Conservation (phyloP, 2,329 filamentous ascomycete genomes). For the Aspergillus unguis region DNA sequence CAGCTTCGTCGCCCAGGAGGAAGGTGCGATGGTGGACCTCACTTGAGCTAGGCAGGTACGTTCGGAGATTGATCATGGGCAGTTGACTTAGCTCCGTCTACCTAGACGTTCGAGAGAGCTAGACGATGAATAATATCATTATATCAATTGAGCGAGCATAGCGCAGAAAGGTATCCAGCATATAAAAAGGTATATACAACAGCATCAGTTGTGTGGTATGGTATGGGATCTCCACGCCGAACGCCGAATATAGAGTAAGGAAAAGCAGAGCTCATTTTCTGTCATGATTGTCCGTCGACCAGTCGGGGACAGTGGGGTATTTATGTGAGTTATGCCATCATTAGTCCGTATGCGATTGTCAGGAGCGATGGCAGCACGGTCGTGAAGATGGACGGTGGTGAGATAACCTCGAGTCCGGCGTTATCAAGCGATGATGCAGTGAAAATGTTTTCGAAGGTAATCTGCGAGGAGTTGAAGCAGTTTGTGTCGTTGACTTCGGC, state of each 20-base stretch:
- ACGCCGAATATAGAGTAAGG: background rate
- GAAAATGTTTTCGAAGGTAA: conserved; percentile 76
- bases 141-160: too few species aligned
- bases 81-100: too few species aligned
- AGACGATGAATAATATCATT: too few species aligned
- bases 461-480: conserved; percentile 81
- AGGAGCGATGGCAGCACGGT: conserved; percentile 27
- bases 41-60: too few species aligned
- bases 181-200: background rate
- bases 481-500: conserved; percentile 72
- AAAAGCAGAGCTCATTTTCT: conserved; percentile 2
- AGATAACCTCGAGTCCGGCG: conserved; percentile 19
- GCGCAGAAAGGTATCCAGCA: background rate
- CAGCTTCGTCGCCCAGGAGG: too few species aligned
- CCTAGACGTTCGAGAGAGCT: too few species aligned
- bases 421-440: conserved; percentile 29
- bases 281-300: conserved; percentile 1
- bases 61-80: too few species aligned
- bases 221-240: background rate
- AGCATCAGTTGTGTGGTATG: background rate
- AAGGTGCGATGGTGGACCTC: too few species aligned
- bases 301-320: conserved; percentile 5
- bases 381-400: conserved; percentile 14
- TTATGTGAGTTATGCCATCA: conserved; percentile 4
- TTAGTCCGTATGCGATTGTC: conserved; percentile 11